Percentiles rank a stretch among this genome's conserved stretches.
Conservation (phyloP, 495 filamentous ascomycete species). For the Cercophora samala region DNA sequence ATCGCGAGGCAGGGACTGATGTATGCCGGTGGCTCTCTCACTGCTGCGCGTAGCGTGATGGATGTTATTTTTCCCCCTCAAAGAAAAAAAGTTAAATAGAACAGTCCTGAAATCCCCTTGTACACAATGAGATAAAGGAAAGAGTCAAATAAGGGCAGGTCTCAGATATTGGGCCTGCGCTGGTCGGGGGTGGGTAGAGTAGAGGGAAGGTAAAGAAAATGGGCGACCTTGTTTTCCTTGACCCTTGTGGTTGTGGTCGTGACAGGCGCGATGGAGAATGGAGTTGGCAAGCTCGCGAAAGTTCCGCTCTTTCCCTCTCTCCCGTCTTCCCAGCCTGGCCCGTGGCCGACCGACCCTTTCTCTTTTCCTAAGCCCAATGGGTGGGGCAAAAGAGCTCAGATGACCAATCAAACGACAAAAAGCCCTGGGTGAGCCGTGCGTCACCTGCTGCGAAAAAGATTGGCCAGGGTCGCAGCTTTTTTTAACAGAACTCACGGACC, state of each 20-base stretch:
- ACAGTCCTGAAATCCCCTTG: too few relatives aligned
- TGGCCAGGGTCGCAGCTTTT: constrained; percentile 11
- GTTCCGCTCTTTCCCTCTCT: not conserved
- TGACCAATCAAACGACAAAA: not conserved
- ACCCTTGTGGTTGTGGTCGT: not conserved
- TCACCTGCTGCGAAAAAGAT: constrained; percentile 14
- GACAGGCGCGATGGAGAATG: constrained; percentile 5
- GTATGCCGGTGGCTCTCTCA: too few relatives aligned
- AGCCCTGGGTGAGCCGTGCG: constrained; percentile 7
- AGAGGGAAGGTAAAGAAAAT: not conserved
- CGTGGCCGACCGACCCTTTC: not conserved
- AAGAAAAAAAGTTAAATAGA: not conserved
- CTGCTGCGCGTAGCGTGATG: constrained; percentile 1
- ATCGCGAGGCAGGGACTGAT: constrained; percentile 17
- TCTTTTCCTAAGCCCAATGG: constrained; percentile 1
- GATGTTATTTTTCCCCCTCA: not conserved
- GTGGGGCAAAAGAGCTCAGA: not conserved
- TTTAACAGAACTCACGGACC: constrained; percentile 9
- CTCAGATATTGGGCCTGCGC: not conserved
- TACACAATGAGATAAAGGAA: not conserved
- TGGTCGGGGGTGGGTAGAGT: not conserved
- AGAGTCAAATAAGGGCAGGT: not conserved
- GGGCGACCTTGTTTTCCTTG: not conserved
- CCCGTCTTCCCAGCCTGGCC: not conserved
- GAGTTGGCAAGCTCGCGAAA: constrained; percentile 6